Base-by-base conservation (phyloP, 2,329 filamentous ascomycete genomes). In the Fusarium drepaniforme region DNA sequence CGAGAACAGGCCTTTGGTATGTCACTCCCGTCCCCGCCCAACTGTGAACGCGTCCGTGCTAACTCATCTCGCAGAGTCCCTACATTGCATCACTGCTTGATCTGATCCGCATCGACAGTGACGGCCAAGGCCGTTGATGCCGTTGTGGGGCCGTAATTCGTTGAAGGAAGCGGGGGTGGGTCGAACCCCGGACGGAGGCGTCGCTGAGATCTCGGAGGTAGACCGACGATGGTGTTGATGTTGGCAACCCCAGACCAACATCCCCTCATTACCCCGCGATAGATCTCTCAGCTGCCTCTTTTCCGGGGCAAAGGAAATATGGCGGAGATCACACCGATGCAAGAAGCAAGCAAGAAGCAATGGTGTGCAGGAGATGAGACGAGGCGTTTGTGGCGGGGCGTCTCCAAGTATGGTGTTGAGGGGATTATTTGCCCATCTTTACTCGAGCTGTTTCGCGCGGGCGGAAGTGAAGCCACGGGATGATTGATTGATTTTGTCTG, bases 1-100 rank as follows among this genome's bases (percentile, higher is more conserved):
- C 37, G 91, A 94, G 81, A 95, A 95, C 75, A 86, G 86, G 81
- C 86, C 88, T 66, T 81, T 93, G 83, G 90, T 90, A 84, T 77
- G 87, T 84, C 33, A 25, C 30, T 61, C 64, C 18, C 51, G 28
- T 58, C 49, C 49, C 67, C 42, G 35, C 18, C 51, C 33, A 38
- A 23, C 21, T 30, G 23, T 63, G 49, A n/a, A 59, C 15, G 18
- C 49, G 21, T 51, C 51, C 38, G 46, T 57, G 66, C 77, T 78
- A 65, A 78, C 69, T 56, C 63, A 51, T 56, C 68, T 67, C 44
- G 57, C 73, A 85, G 84, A 82, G 82, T 66, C 82, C 83, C 11
- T 84, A 85, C 62, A 82, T 85, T 64, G 81, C 84, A 53, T 85
- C 83, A 35, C 76, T 85, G 8, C 76, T 85, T 61, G 83, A 85